A percentile compares a stretch with the other conserved stretches of the same genome.
Conservation (phyloP, 2,329 filamentous ascomycete genomes). For the Lasiodiplodia sp. region DNA sequence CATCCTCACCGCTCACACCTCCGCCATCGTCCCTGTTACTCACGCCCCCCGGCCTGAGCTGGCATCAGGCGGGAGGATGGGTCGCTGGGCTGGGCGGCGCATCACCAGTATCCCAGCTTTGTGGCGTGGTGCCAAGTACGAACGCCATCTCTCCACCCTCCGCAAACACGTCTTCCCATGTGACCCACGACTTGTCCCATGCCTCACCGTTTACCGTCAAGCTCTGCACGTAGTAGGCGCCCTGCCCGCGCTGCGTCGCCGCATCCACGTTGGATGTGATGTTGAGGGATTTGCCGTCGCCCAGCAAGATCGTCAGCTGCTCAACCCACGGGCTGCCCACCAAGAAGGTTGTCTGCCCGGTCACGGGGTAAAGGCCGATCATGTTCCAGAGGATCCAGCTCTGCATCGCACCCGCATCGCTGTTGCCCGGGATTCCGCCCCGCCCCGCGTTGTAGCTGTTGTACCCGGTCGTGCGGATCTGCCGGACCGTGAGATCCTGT, state of each 20-base stretch:
- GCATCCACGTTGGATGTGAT: conserved; percentile 63
- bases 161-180: conserved; percentile 71
- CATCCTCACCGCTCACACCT: background rate
- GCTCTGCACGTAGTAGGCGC: conserved; percentile 67
- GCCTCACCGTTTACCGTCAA: conserved; percentile 68
- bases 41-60: conserved; percentile 22
- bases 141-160: conserved; percentile 50
- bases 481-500: conserved; percentile 67
- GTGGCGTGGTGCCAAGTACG: conserved; percentile 38
- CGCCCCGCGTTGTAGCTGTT: conserved; percentile 64
- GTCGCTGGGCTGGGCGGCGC: conserved; percentile 29
- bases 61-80: conserved; percentile 16
- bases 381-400: conserved; percentile 60
- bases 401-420: conserved; percentile 76
- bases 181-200: conserved; percentile 72
- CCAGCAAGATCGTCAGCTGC: conserved; percentile 66
- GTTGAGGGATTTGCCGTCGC: conserved; percentile 59
- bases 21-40: conserved; percentile 5
- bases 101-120: conserved; percentile 46
- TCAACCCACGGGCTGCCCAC: conserved; percentile 56
- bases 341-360: conserved; percentile 72
- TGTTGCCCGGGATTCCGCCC: conserved; percentile 71
- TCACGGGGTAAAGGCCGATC: conserved; percentile 72
- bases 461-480: conserved; percentile 66
- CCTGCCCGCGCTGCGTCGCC: conserved; percentile 51